Base-by-base conservation (phyloP, 2,329 filamentous ascomycete genomes). In the Fusarium agapanthi region DNA sequence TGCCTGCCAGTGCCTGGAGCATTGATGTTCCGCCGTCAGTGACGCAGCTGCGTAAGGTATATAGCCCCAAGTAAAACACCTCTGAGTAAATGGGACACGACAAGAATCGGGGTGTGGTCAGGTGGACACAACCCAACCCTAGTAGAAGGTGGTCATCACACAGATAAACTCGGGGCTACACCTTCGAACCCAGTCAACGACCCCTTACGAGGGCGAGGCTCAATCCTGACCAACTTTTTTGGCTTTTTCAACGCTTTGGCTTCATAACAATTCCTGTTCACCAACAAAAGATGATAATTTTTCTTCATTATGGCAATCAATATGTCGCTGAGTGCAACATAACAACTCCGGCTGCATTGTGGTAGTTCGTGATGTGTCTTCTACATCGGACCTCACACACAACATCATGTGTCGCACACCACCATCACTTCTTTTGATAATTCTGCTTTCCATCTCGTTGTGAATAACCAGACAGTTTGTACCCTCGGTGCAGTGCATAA, bases 211-310 rank as follows among this genome's bases (percentile, higher is more conserved):
- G 43, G 24, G 43, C 18, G 43, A 47, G 44, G 22, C 44, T n/a
- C 26, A 47, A 3, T 47, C 44, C 44, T 47, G 44, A 1, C 45
- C 28, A 50, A 16, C 1, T 0, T 10, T 47, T 32, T 50, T 50
- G 11, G 22, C 0, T 10, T 50, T 50, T 50, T 32, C 4, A 50
- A 32, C 10, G 28, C 15, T 14, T 24, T 5, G 6, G 32, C 45
- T 10, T 32, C 0, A 3, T 5, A 3, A 48, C 2, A 10, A 15
- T 24, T n/a, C 22, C 22, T 14, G 2, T 13, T 18, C 22, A 13
- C 28, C 30, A 3, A 32, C 5, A 5, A n/a, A 32, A 24, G n/a
- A n/a, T n/a, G n/a, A n/a, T n/a, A n/a, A n/a, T n/a, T n/a, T n/a
- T n/a, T n/a, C n/a, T n/a, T n/a, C n/a, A n/a, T n/a, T n/a, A n/a